These are phyloP conservation scores for Glycine soja DNA, from an alignment of 306 rosid species.

Conservation along the genomic window DNA sequence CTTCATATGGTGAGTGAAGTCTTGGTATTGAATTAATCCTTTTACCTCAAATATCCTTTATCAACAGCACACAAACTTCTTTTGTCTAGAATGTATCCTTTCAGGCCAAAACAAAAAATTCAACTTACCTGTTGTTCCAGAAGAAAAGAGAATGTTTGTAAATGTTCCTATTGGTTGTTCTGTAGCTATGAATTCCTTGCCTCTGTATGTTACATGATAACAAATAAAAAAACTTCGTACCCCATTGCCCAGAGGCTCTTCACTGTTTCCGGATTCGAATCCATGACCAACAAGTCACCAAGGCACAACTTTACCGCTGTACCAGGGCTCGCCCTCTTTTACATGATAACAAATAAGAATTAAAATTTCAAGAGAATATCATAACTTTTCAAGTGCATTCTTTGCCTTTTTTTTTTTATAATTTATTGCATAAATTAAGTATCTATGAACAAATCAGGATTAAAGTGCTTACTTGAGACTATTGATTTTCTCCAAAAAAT, in stretches of 20 bases:
- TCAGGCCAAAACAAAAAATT: slow-evolving; percentile 40
- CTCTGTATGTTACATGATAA: slow-evolving; percentile 62
- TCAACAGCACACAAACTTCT: slow-evolving; percentile 10
- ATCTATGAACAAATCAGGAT: slow-evolving; percentile 17
- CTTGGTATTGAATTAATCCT: slow-evolving; percentile 20
- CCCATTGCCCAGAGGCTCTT: too few species aligned
- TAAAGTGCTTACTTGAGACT: slow-evolving; percentile 65
- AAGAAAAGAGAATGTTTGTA: slow-evolving; percentile 87
- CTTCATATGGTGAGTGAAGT: slow-evolving; percentile 27
- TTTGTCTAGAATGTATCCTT: slow-evolving; percentile 11
- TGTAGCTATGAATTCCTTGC: slow-evolving; percentile 72
- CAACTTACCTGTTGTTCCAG: slow-evolving; percentile 91
- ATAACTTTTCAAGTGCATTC: slow-evolving; percentile 13
- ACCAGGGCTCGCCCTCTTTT: too few species aligned
- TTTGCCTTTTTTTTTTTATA: background rate
- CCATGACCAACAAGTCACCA: too few species aligned
- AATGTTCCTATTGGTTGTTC: slow-evolving; percentile 76
- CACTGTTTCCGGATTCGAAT: too few species aligned
- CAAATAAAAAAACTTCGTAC: too few species aligned
- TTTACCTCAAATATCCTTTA: slow-evolving; percentile 17
- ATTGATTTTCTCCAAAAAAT: slow-evolving; percentile 70
- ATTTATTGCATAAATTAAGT: slow-evolving; percentile 16
- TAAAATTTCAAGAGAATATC: slow-evolving; percentile 20
- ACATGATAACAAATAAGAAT: slow-evolving; percentile 41
- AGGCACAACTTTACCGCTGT: too few species aligned